Conservation (phyloP, 2,329 filamentous ascomycete genomes). For the Thielaviopsis musarum region DNA sequence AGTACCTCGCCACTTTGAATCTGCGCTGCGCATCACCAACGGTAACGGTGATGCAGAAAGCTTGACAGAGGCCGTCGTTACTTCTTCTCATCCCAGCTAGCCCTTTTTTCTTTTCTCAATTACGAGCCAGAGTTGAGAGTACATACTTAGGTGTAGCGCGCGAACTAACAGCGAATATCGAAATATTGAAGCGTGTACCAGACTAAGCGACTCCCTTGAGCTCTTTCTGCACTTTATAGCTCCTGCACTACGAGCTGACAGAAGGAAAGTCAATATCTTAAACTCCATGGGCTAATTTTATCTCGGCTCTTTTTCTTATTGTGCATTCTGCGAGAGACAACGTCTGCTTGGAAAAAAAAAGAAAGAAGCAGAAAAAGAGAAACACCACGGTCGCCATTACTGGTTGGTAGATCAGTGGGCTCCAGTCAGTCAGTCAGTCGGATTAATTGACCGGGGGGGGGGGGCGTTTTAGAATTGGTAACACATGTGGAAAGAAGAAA, state of each 20-base stretch:
- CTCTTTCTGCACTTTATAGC: not conserved
- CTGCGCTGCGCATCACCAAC: not conserved
- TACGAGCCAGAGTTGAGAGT: not conserved
- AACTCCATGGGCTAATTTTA: not conserved
- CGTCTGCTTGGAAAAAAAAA: too few relatives aligned
- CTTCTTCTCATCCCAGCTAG: not conserved
- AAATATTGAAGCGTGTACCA: not conserved
- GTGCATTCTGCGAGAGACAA: not conserved
- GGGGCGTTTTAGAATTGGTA: not conserved
- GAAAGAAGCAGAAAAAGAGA: not conserved
- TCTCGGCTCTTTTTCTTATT: not conserved
- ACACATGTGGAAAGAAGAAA: not conserved
- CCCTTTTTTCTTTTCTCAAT: not conserved
- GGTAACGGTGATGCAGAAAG: not conserved
- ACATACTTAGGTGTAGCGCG: not conserved
- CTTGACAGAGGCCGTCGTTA: not conserved
- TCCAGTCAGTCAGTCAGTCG: not conserved
- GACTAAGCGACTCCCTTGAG: not conserved
- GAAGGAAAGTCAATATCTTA: not conserved
- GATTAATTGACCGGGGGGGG: not conserved
- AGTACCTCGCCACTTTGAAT: not conserved
- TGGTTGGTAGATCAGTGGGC: not conserved
- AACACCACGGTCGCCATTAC: not conserved
- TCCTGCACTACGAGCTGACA: not conserved
- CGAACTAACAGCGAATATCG: not conserved